Evolutionary conservation across 768 basidiomycete genomes (phyloP), one percentile per base, ranked within the genome.

Genomic region (Paxillus involutus): DNA sequence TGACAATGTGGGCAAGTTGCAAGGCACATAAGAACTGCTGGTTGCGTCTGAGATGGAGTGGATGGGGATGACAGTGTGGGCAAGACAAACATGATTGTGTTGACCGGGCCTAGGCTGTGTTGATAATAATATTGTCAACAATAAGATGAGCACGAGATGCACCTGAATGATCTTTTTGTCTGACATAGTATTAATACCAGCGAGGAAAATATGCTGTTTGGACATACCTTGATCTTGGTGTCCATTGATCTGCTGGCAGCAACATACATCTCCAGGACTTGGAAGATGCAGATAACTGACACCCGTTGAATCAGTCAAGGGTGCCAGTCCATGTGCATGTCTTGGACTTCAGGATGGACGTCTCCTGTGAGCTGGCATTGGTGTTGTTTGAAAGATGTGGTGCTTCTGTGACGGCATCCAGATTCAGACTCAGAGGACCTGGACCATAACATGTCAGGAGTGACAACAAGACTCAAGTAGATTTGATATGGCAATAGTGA

Each of bases 161-260:
- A 94, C 95, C 81, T 98, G 96, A 39, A 98, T 91, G 60, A 99
- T 97, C 74, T 98, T 98, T 77, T 98, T 98, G 75, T 98, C 95
- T 37, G 89, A 91, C 97, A n/a, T n/a, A n/a, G n/a, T n/a, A n/a
- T n/a, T n/a, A n/a, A 98, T 99, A 56, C 97, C 97, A 46, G 96
- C 96, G 43, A 98, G 77, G 77, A 98, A 98, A 47, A 95, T 88
- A 67, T 97, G 77, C 68, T 98, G 94, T 70, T 98, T 39, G 33
- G 43, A 64, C 76, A 29, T 67, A 88, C 94, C 80, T 99, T 99
- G 75, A 99, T 91, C 71, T 98, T 95, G 9, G 94, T 98, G 71
- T 99, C 97, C 94, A 98, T 94, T 44, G 91, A 94, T 1, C 89
- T 95, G 68, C 90, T 94, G 57, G n/a, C n/a, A 99, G 83, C 53